A percentile compares a stretch with the other conserved stretches of the same genome.
Evolutionary conservation across 495 filamentous ascomycete genomes (phyloP).

Genomic region (Chaetomium fimeti): DNA sequence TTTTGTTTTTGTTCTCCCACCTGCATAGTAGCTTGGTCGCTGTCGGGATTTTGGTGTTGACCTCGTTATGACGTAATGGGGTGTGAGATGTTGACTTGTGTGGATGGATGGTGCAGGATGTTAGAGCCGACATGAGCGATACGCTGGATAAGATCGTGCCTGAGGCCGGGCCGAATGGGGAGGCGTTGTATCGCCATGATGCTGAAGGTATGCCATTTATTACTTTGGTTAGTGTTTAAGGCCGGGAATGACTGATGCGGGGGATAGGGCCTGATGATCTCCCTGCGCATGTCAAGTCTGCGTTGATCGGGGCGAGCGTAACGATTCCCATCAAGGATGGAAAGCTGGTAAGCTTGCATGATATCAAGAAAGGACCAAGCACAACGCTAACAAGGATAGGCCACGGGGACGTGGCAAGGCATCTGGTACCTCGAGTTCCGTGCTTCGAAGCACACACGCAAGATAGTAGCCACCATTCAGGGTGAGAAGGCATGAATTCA

Average conservation of each 20-base stretch:
- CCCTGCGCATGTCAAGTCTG: slow-evolving; percentile 83
- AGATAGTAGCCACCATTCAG: slow-evolving; percentile 90
- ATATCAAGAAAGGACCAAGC: not conserved
- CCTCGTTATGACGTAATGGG: not conserved
- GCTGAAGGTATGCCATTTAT: slow-evolving; percentile 76
- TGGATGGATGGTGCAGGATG: slow-evolving; percentile 32
- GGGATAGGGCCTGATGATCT: slow-evolving; percentile 34
- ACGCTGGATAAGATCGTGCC: slow-evolving; percentile 85
- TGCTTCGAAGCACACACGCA: slow-evolving; percentile 67
- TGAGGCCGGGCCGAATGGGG: slow-evolving; percentile 59
- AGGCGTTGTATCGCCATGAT: slow-evolving; percentile 81
- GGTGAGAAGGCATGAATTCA: slow-evolving; percentile 66
- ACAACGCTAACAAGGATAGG: slow-evolving; percentile 24
- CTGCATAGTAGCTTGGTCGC: no score
- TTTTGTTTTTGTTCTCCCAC: not conserved
- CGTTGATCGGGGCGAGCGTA: slow-evolving; percentile 82
- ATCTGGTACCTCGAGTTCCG: slow-evolving; percentile 97
- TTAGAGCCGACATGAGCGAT: slow-evolving; percentile 84
- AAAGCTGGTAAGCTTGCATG: slow-evolving; percentile 55
- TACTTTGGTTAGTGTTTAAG: slow-evolving; percentile 11
- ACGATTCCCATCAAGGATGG: slow-evolving; percentile 88
- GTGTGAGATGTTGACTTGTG: not conserved
- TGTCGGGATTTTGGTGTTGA: not conserved
- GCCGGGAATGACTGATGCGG: slow-evolving; percentile 23
- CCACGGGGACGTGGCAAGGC: slow-evolving; percentile 66